A percentile compares a stretch with the other conserved stretches of the same genome.
Conservation (phyloP, 2,329 filamentous ascomycete genomes). For the Aspergillus aculeatus region DNA sequence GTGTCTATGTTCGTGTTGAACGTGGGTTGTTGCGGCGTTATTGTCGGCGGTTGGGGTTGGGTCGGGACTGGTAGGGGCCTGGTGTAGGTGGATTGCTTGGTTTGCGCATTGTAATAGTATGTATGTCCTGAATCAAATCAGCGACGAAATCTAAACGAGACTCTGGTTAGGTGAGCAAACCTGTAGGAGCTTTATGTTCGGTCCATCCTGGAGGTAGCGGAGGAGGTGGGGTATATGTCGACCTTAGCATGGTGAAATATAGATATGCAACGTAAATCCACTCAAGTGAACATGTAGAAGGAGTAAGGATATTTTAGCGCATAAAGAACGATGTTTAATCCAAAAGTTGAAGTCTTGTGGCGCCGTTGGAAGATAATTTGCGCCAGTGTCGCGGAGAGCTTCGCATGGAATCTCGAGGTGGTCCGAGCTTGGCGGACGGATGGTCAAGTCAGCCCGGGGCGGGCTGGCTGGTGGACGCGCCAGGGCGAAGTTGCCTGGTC, state of each 20-base stretch:
- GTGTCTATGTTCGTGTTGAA: slow-evolving; percentile 33
- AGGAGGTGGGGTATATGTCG: slow-evolving; percentile 67
- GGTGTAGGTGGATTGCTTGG: slow-evolving; percentile 83
- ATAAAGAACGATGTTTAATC: neutral
- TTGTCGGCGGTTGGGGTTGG: slow-evolving; percentile 30
- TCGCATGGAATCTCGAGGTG: slow-evolving; percentile 24
- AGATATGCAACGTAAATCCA: no score
- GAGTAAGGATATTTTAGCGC: neutral
- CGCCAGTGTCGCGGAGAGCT: slow-evolving; percentile 16
- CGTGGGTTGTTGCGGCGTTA: slow-evolving; percentile 46
- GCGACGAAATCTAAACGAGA: slow-evolving; percentile 14
- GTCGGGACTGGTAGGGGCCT: slow-evolving; percentile 56
- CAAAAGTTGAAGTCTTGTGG: neutral
- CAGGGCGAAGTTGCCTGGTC: slow-evolving; percentile 41
- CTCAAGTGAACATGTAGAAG: no score
- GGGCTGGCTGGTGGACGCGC: slow-evolving; percentile 32
- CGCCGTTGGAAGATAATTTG: slow-evolving; percentile 7
- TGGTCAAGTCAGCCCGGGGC: neutral
- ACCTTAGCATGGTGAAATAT: slow-evolving; percentile 64
- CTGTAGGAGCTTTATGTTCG: slow-evolving; percentile 84
- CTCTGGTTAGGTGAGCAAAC: slow-evolving; percentile 40
- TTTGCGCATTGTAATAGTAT: slow-evolving; percentile 83
- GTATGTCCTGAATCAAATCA: slow-evolving; percentile 60
- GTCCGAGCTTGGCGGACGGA: slow-evolving; percentile 41
- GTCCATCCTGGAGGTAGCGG: slow-evolving; percentile 81